Evolutionary conservation across 495 filamentous ascomycete species (phyloP), one percentile per base, ranked within the genome.

Genomic region (Parathielavia hyrcaniae): DNA sequence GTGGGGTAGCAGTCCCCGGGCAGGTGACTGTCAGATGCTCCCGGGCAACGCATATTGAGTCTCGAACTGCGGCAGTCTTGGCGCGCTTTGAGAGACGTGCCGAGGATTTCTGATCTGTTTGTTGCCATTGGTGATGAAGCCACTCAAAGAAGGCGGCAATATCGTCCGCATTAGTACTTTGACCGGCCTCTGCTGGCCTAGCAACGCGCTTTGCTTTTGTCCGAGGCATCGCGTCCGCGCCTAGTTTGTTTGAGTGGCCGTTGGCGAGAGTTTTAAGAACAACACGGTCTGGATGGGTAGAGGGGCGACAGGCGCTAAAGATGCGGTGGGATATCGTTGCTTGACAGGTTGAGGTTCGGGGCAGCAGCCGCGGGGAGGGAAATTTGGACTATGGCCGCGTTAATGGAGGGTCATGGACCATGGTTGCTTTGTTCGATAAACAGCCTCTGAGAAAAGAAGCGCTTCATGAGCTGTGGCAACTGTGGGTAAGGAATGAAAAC

Each of bases 31-130:
- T 55, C 6, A 69, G 19, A 9, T 48, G 30, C 43, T 69, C 53
- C 16, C 63, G 67, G 8, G 59, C 68, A 14, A 71, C 56, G 30
- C 61, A 64, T n/a, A 71, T 61, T 1, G 59, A 50, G 35, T 57
- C 55, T 12, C 35, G n/a, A 17, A 26, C 12, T 17, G 14, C 43
- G 9, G 36, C 10, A 13, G 53, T 58, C 39, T 57, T 69, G 39
- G 46, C 17, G 8, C 69, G 65, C 55, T 71, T 71, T 6, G 53
- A 22, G 2, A 65, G 59, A 7, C 44, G 61, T 39, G 53, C 40
- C 4, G n/a, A 5, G 0, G 26, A 3, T n/a, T 53, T 39, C 20
- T 26, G 26, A 9, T 41, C 19, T 6, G n/a, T 17, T 6, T 56
- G 38, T 22, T 54, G 36, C 8, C n/a, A 16, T 6, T 48, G 16